Conservation (phyloP, 805 yeast genomes). For the Yamadazyma philogaea region DNA sequence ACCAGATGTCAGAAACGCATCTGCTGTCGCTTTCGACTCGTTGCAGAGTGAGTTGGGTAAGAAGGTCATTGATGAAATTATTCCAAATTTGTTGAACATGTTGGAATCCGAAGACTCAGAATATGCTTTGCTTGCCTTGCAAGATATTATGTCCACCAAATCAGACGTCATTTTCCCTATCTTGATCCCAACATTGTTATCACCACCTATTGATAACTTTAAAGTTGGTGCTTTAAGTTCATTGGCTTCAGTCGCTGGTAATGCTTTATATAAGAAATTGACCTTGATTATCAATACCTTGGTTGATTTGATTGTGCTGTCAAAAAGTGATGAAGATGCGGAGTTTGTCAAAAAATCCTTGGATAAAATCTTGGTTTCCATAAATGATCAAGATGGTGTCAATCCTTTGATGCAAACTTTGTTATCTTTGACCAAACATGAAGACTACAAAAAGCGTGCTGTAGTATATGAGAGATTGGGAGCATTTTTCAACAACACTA, state of each 20-base stretch:
- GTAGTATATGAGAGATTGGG: slow-evolving; percentile 67
- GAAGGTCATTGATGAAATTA: slow-evolving; percentile 79
- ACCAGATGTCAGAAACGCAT: slow-evolving; percentile 78
- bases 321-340: slow-evolving; percentile 36
- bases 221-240: slow-evolving; percentile 88
- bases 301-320: slow-evolving; percentile 52
- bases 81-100: slow-evolving; percentile 67
- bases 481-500: slow-evolving; percentile 62
- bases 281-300: slow-evolving; percentile 71
- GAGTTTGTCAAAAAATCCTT: slow-evolving; percentile 53
- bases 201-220: slow-evolving; percentile 76
- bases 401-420: slow-evolving; percentile 84
- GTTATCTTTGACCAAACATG: slow-evolving; percentile 71
- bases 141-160: slow-evolving; percentile 88
- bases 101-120: slow-evolving; percentile 66
- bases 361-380: slow-evolving; percentile 67
- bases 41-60: slow-evolving; percentile 81
- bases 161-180: slow-evolving; percentile 93
- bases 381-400: slow-evolving; percentile 72
- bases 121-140: slow-evolving; percentile 79
- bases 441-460: slow-evolving; percentile 61
- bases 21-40: slow-evolving; percentile 87
- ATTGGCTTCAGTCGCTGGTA: slow-evolving; percentile 86
- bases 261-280: slow-evolving; percentile 70
- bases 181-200: slow-evolving; percentile 76